Evolutionary conservation across 2,329 filamentous ascomycete genomes (phyloP).

Genomic region (Teratosphaeria destructans): DNA sequence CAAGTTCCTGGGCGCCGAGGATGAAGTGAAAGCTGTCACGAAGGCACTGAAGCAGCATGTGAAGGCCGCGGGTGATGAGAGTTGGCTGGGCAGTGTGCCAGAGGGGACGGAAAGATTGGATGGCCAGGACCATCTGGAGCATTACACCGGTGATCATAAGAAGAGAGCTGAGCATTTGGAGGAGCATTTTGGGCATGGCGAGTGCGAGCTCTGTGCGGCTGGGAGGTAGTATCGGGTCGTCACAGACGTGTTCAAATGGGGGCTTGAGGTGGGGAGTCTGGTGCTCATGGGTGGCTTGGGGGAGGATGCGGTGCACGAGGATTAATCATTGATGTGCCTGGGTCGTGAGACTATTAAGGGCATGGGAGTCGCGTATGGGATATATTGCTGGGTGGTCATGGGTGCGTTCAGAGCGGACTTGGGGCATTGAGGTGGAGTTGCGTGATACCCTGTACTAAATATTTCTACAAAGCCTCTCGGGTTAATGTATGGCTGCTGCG

Average conservation of each 20-base stretch:
- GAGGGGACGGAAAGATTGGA: slow-evolving; percentile 33
- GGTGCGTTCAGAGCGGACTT: neutral
- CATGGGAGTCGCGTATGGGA: neutral
- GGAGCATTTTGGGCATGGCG: neutral
- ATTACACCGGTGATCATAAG: slow-evolving; percentile 22
- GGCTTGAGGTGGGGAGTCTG: slow-evolving; percentile 2
- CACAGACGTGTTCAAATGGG: neutral
- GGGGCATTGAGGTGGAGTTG: neutral
- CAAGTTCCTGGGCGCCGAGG: slow-evolving; percentile 68
- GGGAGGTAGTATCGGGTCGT: slow-evolving; percentile 6
- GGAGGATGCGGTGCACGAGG: neutral
- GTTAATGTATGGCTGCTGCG: neutral
- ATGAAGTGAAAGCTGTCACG: slow-evolving; percentile 71
- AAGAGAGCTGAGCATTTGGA: slow-evolving; percentile 2
- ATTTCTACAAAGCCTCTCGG: neutral
- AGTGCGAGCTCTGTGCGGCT: slow-evolving; percentile 10
- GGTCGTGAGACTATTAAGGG: neutral
- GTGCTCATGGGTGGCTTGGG: neutral
- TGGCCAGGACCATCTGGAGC: slow-evolving; percentile 36
- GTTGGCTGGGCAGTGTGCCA: slow-evolving; percentile 35
- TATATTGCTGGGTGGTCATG: neutral
- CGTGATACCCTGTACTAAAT: neutral
- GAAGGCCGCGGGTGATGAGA: slow-evolving; percentile 19
- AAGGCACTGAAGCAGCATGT: slow-evolving; percentile 56
- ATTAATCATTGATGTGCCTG: neutral